These are phyloP conservation scores for Tetrahymena thermophila DNA, from an alignment of 73 alveolate genomes.

Conservation along the genomic window DNA sequence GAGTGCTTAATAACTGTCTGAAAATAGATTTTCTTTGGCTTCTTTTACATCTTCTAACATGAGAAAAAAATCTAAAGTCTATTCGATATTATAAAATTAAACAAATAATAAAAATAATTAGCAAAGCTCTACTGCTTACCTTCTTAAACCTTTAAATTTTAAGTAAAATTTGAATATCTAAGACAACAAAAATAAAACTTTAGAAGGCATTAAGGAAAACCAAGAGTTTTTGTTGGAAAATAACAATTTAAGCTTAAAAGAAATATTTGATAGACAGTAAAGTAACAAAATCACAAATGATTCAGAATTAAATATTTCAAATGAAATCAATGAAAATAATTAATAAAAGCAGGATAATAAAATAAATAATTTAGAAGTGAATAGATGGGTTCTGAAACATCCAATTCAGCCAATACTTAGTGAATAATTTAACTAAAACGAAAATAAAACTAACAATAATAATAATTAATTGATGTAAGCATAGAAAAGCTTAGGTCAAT, in stretches of 20 bases:
- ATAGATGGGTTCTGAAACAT: neutral
- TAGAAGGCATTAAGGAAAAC: neutral
- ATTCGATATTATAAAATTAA: too few relatives aligned
- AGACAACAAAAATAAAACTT: neutral
- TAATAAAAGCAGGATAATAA: neutral
- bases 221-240: neutral
- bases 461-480: too few relatives aligned
- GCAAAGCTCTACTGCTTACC: neutral
- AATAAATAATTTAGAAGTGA: neutral
- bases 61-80: neutral
- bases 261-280: neutral
- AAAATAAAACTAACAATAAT: too few relatives aligned
- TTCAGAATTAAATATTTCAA: neutral
- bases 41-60: neutral
- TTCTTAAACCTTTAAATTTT: neutral
- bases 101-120: too few relatives aligned
- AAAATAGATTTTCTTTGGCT: neutral
- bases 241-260: too few relatives aligned
- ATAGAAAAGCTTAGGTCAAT: neutral
- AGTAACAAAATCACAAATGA: neutral
- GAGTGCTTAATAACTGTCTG: neutral
- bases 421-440: neutral
- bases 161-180: too few relatives aligned
- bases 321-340: neutral
- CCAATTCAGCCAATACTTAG: neutral